Evolutionary conservation across 345 rosid species (phyloP).

Genomic region (Eucalyptus leucophloia): DNA sequence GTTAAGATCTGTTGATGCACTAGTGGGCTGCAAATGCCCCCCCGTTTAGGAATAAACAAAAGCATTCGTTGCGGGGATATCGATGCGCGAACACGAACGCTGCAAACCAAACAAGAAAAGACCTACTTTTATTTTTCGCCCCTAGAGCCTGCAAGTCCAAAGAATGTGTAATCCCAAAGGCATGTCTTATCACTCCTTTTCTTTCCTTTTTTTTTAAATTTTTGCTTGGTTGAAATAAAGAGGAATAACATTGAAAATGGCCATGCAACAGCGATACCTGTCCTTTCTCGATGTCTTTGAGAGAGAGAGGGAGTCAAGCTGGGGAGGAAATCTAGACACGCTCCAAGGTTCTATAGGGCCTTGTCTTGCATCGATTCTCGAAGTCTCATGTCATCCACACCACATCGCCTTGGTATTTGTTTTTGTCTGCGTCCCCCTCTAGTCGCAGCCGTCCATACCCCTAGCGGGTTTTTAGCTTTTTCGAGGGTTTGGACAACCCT

Average conservation of each 20-base stretch:
- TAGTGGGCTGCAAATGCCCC: neutral
- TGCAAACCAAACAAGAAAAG: neutral
- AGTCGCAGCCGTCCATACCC: neutral
- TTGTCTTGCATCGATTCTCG: neutral
- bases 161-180: slow-evolving; percentile 37
- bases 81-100: neutral
- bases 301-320: neutral
- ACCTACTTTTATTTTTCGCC: neutral
- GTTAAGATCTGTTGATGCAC: neutral
- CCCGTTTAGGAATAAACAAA: neutral
- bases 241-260: neutral
- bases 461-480: neutral
- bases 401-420: neutral
- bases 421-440: neutral
- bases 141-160: neutral
- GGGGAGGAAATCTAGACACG: neutral
- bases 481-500: neutral
- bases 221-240: slow-evolving; percentile 8
- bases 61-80: neutral
- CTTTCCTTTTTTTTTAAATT: neutral
- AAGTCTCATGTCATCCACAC: neutral
- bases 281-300: neutral
- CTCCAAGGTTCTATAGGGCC: neutral
- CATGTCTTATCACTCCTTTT: slow-evolving; percentile 23
- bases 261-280: slow-evolving; percentile 9